Conservation (phyloP, 192 early-diverging fungal species). For the Umbelopsis vinacea region DNA sequence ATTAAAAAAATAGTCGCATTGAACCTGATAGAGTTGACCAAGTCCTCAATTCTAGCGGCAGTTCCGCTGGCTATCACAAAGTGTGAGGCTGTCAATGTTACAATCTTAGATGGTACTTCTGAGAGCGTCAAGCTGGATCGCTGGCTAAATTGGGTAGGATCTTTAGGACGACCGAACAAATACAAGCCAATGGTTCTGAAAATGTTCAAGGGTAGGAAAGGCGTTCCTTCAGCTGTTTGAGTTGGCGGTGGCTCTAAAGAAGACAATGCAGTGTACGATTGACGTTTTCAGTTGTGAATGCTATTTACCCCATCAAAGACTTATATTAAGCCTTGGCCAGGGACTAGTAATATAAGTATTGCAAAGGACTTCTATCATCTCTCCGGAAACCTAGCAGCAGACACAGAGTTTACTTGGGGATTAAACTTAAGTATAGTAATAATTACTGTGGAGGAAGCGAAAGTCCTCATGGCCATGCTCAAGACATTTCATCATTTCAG, state of each 20-base stretch:
- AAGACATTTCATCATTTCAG: background rate
- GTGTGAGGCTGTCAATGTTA: background rate
- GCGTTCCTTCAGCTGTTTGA: background rate
- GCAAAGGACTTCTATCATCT: background rate
- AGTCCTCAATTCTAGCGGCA: background rate
- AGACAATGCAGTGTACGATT: constrained; percentile 4
- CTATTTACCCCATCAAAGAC: background rate
- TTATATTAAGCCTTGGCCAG: constrained; percentile 3
- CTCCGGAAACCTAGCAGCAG: background rate
- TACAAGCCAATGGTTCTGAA: background rate
- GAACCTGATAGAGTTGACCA: background rate
- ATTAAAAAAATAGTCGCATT: too few species aligned
- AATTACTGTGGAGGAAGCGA: constrained; percentile 1
- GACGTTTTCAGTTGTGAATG: background rate
- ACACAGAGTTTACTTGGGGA: constrained; percentile 2
- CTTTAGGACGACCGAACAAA: background rate
- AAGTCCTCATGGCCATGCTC: background rate
- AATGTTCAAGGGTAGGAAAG: background rate
- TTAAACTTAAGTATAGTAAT: background rate
- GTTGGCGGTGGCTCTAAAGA: constrained; percentile 2
- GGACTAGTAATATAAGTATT: background rate
- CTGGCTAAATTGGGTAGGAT: constrained; percentile 1
- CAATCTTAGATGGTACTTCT: background rate
- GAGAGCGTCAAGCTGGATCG: background rate
- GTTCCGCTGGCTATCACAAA: background rate